A percentile compares a stretch with the other conserved stretches of the same genome.
Conservation (phyloP, 805 yeast genomes). For the Hanseniaspora mollemarum region DNA sequence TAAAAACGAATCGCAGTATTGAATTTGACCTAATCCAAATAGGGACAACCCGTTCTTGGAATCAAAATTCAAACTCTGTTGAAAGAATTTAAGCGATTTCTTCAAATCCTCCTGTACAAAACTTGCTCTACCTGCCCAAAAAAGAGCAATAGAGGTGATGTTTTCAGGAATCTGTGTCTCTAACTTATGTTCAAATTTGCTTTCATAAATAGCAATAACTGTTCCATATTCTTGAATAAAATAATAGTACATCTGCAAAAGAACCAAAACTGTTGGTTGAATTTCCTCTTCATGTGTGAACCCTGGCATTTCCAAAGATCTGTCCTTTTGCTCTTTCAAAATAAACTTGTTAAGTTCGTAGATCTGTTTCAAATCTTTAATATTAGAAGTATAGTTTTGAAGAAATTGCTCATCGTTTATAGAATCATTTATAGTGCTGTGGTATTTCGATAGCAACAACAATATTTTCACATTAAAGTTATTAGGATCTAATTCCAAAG, state of each 20-base stretch:
- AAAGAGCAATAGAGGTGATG: conserved; percentile 50
- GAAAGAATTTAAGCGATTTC: conserved; percentile 61
- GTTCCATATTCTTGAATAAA: conserved; percentile 50
- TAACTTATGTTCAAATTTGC: conserved; percentile 35
- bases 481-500: conserved; percentile 51
- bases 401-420: conserved; percentile 45
- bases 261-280: conserved; percentile 46
- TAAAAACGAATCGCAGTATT: conserved; percentile 55
- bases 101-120: conserved; percentile 50
- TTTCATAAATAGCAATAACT: conserved; percentile 46
- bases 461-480: conserved; percentile 53
- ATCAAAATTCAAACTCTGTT: conserved; percentile 55
- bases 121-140: conserved; percentile 78
- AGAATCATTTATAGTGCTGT: conserved; percentile 45
- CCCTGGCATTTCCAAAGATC: conserved; percentile 27
- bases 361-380: conserved; percentile 34
- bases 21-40: conserved; percentile 78
- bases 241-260: conserved; percentile 60
- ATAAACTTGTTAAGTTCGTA: conserved; percentile 18
- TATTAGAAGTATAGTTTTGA: conserved; percentile 45
- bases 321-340: conserved; percentile 24
- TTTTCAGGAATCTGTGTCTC: conserved; percentile 29
- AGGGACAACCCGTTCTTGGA: conserved; percentile 57
- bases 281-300: conserved; percentile 36
- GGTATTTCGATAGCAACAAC: conserved; percentile 56